Evolutionary conservation across 2,329 filamentous ascomycete genomes (phyloP), one percentile per base, ranked within the genome.

Genomic region (Domatiomyces catenatus): DNA sequence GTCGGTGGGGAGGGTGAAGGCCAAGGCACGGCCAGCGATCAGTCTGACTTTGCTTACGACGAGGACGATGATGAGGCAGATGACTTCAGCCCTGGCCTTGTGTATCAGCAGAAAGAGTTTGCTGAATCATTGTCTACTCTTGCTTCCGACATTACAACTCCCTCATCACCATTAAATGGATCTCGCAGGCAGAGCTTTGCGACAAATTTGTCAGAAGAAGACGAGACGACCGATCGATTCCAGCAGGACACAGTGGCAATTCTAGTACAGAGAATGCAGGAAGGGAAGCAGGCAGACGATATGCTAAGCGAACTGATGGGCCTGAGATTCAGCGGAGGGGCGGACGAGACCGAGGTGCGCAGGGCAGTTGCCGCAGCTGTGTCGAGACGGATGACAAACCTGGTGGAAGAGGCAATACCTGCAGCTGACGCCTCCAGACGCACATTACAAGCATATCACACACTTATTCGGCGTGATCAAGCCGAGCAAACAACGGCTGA

Each of bases 261-360:
- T 54, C 77, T 96, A n/a, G 76, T 89, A 54, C 89, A 95, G 61
- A 85, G 87, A 20, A 74, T 96, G 43, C 82, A 84, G 48, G 77
- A 80, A 53, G 83, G 81, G 19, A 72, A 79, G 47, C 77, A 79
- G 12, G 78, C 80, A 8, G 86, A 93, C 63, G 92, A 94, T 56
- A 89, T 94, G 61, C 87, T 90, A 64, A 77, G 96, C 32, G 92
- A 98, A 65, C 84, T 98, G 55, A 94, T 89, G 72, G 86, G 87
- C 46, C 74, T 96, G n/a, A 83, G 90, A 8, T 86, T 98, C 66
- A 84, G 83, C 50, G 86, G 85, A 61, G 87, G 96, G 61, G 92
- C 92, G 2, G 89, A 87, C 1, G 90, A 94, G 62, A 77, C 83
- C 57, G 84, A 92, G 66, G 86, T 96, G 61, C 85, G 90, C 44